Evolutionary conservation across 2,329 filamentous ascomycete species (phyloP).

Genomic region (Diaporthe nobilis): DNA sequence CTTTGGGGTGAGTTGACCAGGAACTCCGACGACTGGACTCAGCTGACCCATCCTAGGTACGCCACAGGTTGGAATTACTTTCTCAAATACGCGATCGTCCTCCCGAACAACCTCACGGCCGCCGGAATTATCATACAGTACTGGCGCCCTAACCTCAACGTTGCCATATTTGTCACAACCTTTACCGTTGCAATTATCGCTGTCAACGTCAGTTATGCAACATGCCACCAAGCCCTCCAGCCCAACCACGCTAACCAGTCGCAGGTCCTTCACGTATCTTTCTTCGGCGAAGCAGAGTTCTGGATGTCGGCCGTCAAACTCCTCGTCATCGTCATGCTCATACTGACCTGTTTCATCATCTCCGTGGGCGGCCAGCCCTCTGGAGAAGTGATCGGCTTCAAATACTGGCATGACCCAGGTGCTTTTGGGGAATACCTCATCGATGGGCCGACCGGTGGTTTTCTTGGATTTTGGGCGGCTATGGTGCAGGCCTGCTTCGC

Average conservation of each 20-base stretch:
- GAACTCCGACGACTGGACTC: not conserved
- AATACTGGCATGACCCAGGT: slow-evolving; percentile 60
- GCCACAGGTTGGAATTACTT: slow-evolving; percentile 64
- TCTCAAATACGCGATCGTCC: slow-evolving; percentile 58
- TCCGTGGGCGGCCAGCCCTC: slow-evolving; percentile 57
- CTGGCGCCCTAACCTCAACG: slow-evolving; percentile 55
- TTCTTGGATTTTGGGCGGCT: slow-evolving; percentile 64
- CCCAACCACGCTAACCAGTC: not conserved
- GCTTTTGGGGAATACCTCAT: slow-evolving; percentile 56
- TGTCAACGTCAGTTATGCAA: slow-evolving; percentile 49
- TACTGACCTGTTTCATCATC: slow-evolving; percentile 56
- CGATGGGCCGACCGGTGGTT: slow-evolving; percentile 54
- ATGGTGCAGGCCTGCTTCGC: slow-evolving; percentile 63
- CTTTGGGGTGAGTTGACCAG: slow-evolving; percentile 45
- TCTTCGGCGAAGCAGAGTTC: slow-evolving; percentile 3
- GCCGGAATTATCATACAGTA: slow-evolving; percentile 55
- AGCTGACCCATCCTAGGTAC: slow-evolving; percentile 46
- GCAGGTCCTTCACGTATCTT: not conserved
- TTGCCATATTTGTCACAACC: slow-evolving; percentile 55
- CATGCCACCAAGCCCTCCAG: no score
- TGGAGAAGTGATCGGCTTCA: slow-evolving; percentile 56
- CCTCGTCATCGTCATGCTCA: slow-evolving; percentile 47
- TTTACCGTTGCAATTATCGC: slow-evolving; percentile 52
- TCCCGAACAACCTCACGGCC: slow-evolving; percentile 56
- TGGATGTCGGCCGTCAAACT: slow-evolving; percentile 21